Evolutionary conservation across 768 basidiomycete genomes (phyloP), one percentile per base, ranked within the genome.

Genomic region (Chalciporus sphaerocephalus): DNA sequence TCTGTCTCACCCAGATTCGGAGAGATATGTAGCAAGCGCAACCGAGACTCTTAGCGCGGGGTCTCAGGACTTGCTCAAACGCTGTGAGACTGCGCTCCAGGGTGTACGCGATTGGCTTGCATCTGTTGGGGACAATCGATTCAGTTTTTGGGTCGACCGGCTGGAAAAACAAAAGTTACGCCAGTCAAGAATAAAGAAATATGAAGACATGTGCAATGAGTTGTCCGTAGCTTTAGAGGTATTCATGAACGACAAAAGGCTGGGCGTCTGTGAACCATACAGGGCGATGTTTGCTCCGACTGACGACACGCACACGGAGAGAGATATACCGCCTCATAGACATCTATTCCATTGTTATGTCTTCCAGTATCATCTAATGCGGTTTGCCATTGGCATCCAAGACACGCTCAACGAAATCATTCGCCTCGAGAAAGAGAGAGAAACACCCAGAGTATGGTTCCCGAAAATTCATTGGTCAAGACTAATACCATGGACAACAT

Each of bases 271-370:
- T 1, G 81, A 83, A 24, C 83, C 84, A 2, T 88, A 87, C 55
- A 69, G 74, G 5, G 57, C 65, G 10, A 70, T 72, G 0, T 78
- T 86, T 42, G 72, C 75, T 24, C 54, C 69, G 4, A 52, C 48
- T 17, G 62, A 62, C 44, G 66, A 62, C 36, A 41, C 50, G 13
- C 49, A 44, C 22, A 44, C 53, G 42, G 58, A 62, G 12, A 49
- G 64, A n/a, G 73, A 76, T 6, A 64, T 72, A 11, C 80, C 78
- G 1, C 76, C 81, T 0, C 86, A 88, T 62, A 77, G 81, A 32
- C 79, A 81, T 57, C 67, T 90, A 7, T 90, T 90, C 53, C 69
- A 86, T 45, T 85, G 81, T 40, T 89, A 83, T 53, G 76, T 85
- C 22, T 88, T 85, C 58, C 84, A 90, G 49, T 75, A 69, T 43